Evolutionary conservation across 371 early-diverging fungal genomes (phyloP).

Genomic region (Cokeromyces recurvatus): DNA sequence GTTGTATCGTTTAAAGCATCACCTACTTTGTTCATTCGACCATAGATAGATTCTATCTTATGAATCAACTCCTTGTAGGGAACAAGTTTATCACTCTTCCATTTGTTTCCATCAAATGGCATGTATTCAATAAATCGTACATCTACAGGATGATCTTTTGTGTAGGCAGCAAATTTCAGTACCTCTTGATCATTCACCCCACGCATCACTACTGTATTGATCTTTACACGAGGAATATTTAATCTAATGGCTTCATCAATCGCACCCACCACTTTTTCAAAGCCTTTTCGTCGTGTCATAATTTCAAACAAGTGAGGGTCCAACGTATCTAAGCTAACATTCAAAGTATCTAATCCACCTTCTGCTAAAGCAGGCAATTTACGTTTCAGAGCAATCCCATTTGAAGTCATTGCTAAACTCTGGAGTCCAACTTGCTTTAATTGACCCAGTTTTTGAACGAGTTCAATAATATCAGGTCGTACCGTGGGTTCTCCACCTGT

Average conservation of each 20-base stretch:
- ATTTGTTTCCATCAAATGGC: slow-evolving; percentile 94
- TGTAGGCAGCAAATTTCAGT: slow-evolving; percentile 77
- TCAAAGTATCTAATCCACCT: slow-evolving; percentile 80
- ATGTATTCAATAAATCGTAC: slow-evolving; percentile 96
- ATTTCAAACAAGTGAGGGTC: slow-evolving; percentile 83
- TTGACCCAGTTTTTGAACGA: slow-evolving; percentile 72
- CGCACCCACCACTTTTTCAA: slow-evolving; percentile 70
- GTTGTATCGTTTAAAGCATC: slow-evolving; percentile 87
- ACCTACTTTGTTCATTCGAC: slow-evolving; percentile 52
- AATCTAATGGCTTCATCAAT: slow-evolving; percentile 65
- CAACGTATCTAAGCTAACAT: slow-evolving; percentile 89
- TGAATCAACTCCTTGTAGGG: slow-evolving; percentile 75
- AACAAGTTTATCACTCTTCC: slow-evolving; percentile 80
- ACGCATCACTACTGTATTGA: slow-evolving; percentile 89
- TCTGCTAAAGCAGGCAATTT: slow-evolving; percentile 68
- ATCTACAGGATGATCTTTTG: slow-evolving; percentile 66
- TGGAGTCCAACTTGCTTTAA: slow-evolving; percentile 69
- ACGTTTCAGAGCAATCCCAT: slow-evolving; percentile 85
- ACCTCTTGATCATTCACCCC: slow-evolving; percentile 84
- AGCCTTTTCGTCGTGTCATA: slow-evolving; percentile 82
- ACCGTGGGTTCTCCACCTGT: slow-evolving; percentile 97
- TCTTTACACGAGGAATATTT: slow-evolving; percentile 72
- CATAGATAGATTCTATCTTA: slow-evolving; percentile 52
- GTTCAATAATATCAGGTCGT: slow-evolving; percentile 82
- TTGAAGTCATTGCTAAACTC: slow-evolving; percentile 88